Evolutionary conservation across 1,284 basidiomycete species (phyloP), one percentile per base, ranked within the genome.

Genomic region (Austroboletus niveus): DNA sequence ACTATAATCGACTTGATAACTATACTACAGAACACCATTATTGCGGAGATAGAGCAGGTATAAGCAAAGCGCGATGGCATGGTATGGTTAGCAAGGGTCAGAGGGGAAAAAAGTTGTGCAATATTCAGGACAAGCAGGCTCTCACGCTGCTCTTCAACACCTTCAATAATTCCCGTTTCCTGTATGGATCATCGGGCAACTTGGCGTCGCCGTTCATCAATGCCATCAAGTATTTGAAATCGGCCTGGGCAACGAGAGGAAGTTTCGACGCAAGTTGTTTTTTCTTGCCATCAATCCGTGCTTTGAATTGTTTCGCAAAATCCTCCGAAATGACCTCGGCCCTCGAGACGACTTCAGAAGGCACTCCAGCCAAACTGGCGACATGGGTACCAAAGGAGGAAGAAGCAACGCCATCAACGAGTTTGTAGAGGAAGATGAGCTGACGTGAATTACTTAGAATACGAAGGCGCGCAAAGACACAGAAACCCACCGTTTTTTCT

Each of bases 331-430:
- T 84, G 41, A 82, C 71, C 57, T 94, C 93, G 2, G 94, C 94
- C 7, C 94, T 85, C 51, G 87, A 78, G 36, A 98, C 91, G n/a
- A 95, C 86, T 9, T 79, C 75, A 27, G 78, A 62, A 2, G 92
- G 89, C 0, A 94, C 91, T 2, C 90, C 89, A 6, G 91, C 91
- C 32, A 95, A 78, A 58, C 86, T 89, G 39, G 93, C 93, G 42
- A 96, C 93, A 62, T 95, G 90, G 1, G 92, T 94, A 30, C 92
- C 95, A 64, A 98, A 97, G 1, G 93, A 96, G 5, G 90, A 93
- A 51, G 89, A 85, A 1, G 95, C 95, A 38, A 89, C 85, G 10
- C 92, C 92, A 38, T 90, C 83, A 41, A 95, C 84, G 35, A 98
- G 84, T 73, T 96, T 95, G 77, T 95, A 98, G 20, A 98, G 75